phyloP scores from a whole-genome alignment of 2,329 filamentous ascomycete species.

The Samsoniella hepiali region DNA sequence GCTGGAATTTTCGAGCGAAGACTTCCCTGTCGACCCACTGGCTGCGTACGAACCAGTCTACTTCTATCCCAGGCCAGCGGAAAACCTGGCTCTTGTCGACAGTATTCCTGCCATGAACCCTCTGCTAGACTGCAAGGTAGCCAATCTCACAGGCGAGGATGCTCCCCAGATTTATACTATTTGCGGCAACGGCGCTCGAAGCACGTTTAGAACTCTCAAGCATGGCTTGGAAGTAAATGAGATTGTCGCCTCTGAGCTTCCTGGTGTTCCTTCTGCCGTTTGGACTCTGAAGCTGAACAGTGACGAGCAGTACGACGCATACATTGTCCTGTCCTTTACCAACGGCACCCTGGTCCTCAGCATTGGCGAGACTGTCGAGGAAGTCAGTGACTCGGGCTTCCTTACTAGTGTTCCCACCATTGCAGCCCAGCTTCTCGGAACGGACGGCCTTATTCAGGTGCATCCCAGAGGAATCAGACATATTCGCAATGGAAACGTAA shows the following conservation, averaged over 20 bases:
- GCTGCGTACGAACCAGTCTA: constrained; percentile 74
- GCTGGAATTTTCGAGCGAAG: constrained; percentile 77
- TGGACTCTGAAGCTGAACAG: constrained; percentile 91
- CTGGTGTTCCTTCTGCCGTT: constrained; percentile 82
- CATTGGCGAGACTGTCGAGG: constrained; percentile 94
- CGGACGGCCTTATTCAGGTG: constrained; percentile 88
- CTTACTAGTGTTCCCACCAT: constrained; percentile 83
- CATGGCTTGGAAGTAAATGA: constrained; percentile 92
- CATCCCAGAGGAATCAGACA: constrained; percentile 96
- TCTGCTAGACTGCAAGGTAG: constrained; percentile 84
- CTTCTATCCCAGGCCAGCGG: constrained; percentile 74
- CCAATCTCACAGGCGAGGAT: constrained; percentile 86
- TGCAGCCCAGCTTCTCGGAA: constrained; percentile 89
- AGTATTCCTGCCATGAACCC: constrained; percentile 88
- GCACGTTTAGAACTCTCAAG: constrained; percentile 85
- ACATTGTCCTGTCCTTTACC: constrained; percentile 90
- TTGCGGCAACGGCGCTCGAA: constrained; percentile 83
- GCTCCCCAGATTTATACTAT: constrained; percentile 95
- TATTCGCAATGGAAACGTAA: constrained; percentile 73
- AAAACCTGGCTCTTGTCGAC: constrained; percentile 83
- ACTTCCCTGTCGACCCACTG: constrained; percentile 72
- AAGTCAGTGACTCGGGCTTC: constrained; percentile 92
- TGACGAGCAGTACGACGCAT: constrained; percentile 82
- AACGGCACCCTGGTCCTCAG: constrained; percentile 89
- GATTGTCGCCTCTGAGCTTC: constrained; percentile 90